Evolutionary conservation across 2,329 filamentous ascomycete genomes (phyloP).

Genomic region (Claviceps fusiformis): DNA sequence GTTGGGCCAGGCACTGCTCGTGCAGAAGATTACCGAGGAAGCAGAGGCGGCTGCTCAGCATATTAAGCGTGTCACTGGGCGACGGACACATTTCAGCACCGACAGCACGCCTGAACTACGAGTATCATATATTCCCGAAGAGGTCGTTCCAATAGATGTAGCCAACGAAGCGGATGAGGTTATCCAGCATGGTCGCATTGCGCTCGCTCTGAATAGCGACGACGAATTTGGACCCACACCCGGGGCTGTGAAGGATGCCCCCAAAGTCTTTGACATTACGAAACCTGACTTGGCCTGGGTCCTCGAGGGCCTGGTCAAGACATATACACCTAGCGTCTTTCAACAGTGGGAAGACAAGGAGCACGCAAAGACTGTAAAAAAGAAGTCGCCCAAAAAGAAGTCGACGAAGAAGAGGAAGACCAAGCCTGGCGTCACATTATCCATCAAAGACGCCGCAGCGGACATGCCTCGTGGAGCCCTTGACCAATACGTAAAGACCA

Average conservation of each 20-base stretch:
- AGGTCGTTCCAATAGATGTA: slow-evolving; percentile 67
- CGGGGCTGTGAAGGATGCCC: slow-evolving; percentile 12
- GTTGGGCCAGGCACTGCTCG: slow-evolving; percentile 62
- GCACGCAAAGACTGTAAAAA: slow-evolving; percentile 10
- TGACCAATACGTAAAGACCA: slow-evolving; percentile 27
- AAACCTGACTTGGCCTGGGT: slow-evolving; percentile 38
- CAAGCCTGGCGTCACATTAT: slow-evolving; percentile 8
- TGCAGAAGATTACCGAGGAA: slow-evolving; percentile 34
- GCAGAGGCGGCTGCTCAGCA: slow-evolving; percentile 26
- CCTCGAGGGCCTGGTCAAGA: slow-evolving; percentile 20
- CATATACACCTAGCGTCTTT: slow-evolving; percentile 13
- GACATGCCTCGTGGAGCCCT: slow-evolving; percentile 19
- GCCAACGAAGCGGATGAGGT: slow-evolving; percentile 55
- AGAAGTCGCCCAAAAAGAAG: slow-evolving; percentile 10
- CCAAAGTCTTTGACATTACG: slow-evolving; percentile 48
- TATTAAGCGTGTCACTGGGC: slow-evolving; percentile 53
- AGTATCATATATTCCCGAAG: slow-evolving; percentile 60
- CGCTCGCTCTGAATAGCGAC: slow-evolving; percentile 50
- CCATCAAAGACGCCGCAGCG: slow-evolving; percentile 7
- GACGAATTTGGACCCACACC: slow-evolving; percentile 41
- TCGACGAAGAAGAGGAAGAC: slow-evolving; percentile 9
- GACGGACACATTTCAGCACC: slow-evolving; percentile 56
- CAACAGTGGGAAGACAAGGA: slow-evolving; percentile 16
- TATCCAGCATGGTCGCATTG: slow-evolving; percentile 35
- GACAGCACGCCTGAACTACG: slow-evolving; percentile 68